phyloP scores from a whole-genome alignment of 768 basidiomycete species.

The Crassisporium funariophilum region DNA sequence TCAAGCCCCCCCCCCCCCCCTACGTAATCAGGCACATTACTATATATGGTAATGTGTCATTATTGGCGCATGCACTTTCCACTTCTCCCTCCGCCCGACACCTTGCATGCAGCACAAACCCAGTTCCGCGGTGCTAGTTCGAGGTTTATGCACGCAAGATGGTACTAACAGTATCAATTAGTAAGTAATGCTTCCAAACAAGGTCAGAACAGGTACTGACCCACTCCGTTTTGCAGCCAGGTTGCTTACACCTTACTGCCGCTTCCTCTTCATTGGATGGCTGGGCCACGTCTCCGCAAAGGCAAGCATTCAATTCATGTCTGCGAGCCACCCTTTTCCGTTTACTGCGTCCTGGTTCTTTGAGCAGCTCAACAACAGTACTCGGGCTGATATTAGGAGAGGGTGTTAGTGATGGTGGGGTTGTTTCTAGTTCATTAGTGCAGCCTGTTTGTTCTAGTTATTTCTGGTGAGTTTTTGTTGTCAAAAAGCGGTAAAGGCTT shows the following conservation, averaged over 20 bases:
- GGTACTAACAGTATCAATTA: neutral
- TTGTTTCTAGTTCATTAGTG: no score
- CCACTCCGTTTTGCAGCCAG: slow-evolving; percentile 13
- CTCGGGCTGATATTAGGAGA: neutral
- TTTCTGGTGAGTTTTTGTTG: no score
- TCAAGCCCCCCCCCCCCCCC: no score
- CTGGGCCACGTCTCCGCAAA: slow-evolving; percentile 1
- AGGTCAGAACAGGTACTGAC: neutral
- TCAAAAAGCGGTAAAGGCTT: no score
- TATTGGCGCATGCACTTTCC: neutral
- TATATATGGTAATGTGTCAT: neutral
- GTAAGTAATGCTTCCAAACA: neutral
- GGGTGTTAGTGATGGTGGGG: neutral
- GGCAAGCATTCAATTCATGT: neutral
- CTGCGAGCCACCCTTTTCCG: neutral
- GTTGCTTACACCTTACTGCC: slow-evolving; percentile 5
- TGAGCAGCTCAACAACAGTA: neutral
- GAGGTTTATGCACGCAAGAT: neutral
- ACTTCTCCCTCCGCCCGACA: neutral
- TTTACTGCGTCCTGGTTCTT: neutral
- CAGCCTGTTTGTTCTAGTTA: no score
- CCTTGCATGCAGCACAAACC: neutral
- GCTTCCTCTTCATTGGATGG: neutral
- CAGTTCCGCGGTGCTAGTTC: neutral
- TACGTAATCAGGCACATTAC: neutral